Percentiles rank a stretch among this genome's conserved stretches.
These are phyloP conservation scores for Aureobasidium sp. DNA, from an alignment of 2,329 filamentous ascomycete species.

Conservation along the genomic window DNA sequence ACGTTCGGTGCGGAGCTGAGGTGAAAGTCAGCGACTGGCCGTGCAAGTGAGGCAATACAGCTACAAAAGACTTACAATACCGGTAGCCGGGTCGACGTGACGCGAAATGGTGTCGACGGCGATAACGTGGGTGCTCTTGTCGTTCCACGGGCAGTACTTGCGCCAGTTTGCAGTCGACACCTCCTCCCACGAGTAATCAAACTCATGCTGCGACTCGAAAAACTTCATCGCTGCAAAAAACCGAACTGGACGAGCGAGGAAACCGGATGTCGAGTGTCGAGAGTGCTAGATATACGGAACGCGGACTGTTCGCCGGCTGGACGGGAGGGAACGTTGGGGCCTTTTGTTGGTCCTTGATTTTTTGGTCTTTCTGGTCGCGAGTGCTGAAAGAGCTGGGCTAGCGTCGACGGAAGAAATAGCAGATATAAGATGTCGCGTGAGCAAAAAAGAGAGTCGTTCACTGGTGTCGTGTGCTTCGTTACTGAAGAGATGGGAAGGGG, in stretches of 20 bases:
- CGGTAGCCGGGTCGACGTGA: conserved; percentile 54
- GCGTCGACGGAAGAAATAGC: background rate
- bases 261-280: background rate
- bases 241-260: background rate
- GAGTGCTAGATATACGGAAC: conserved; percentile 1
- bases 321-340: conserved; percentile 7
- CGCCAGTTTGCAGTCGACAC: conserved; percentile 97
- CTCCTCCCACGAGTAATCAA: conserved; percentile 98
- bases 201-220: conserved; percentile 83
- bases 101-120: conserved; percentile 90
- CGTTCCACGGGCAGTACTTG: conserved; percentile 98
- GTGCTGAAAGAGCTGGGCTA: background rate
- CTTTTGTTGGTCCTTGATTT: conserved; percentile 2
- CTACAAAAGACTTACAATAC: conserved; percentile 51
- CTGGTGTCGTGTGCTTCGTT: conserved; percentile 11
- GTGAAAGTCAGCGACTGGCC: background rate
- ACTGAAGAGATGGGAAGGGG: background rate
- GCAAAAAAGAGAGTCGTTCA: conserved; percentile 5
- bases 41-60: conserved; percentile 9
- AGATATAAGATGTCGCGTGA: conserved; percentile 3
- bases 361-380: background rate
- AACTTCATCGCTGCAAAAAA: conserved; percentile 66
- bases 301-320: conserved; percentile 1
- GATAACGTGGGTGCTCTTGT: conserved; percentile 93
- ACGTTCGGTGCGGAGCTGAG: conserved; percentile 62